phyloP scores from a whole-genome alignment of 495 filamentous ascomycete species.

The Cetradonia linearis region DNA sequence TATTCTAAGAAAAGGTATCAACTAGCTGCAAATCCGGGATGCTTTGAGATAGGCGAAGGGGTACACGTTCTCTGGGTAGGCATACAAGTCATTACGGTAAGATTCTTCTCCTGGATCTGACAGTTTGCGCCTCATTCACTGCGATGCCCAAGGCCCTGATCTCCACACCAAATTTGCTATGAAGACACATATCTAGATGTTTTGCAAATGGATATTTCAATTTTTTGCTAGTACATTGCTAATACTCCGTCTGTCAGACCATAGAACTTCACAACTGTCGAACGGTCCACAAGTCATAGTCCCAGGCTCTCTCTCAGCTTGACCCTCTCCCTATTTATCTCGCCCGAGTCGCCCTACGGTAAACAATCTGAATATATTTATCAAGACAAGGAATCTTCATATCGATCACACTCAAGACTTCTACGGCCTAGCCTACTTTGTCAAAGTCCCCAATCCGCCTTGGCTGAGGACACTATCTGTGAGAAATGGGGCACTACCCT shows the following conservation, averaged over 20 bases:
- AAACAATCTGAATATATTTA: not conserved
- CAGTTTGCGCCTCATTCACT: not conserved
- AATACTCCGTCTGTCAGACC: not conserved
- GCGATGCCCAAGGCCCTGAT: not conserved
- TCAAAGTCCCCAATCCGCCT: not conserved
- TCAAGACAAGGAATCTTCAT: not conserved
- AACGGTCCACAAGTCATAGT: not conserved
- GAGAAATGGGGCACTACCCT: not conserved
- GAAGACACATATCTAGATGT: not conserved
- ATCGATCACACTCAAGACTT: not conserved
- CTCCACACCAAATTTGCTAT: not conserved
- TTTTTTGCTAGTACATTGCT: not conserved
- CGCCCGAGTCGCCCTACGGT: no score
- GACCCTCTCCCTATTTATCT: not conserved
- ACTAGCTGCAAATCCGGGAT: not conserved
- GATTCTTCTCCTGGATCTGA: not conserved
- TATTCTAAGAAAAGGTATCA: not conserved
- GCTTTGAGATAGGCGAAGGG: not conserved
- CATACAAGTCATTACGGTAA: not conserved
- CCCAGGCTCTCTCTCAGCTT: not conserved
- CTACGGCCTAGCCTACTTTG: not conserved
- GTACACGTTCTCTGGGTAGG: not conserved
- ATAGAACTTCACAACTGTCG: not conserved
- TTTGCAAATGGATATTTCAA: not conserved
- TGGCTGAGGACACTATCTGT: not conserved